Base-by-base conservation (phyloP, 1,139 yeast genomes). In the Yamadazyma atlantica region DNA sequence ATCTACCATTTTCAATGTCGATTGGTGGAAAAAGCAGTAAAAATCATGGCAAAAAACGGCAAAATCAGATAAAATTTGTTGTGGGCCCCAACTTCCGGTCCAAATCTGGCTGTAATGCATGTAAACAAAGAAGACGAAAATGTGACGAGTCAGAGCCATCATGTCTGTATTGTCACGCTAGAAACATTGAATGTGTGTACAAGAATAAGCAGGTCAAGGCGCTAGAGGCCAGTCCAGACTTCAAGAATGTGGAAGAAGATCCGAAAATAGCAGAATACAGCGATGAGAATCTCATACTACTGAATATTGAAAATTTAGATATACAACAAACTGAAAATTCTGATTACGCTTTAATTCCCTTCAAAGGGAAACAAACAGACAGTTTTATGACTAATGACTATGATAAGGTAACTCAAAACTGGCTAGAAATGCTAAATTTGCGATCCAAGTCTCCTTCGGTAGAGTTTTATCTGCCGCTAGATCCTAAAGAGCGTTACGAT, bases 81-180 rank as follows among this genome's bases (percentile, higher is more conserved):
- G 36, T 21, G 10, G 42, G 40, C 2, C 30, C 42, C 3, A 39
- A 37, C 12, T 33, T 37, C 16, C 33, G 53, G 24, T 49, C 53
- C 4, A 43, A 45, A 33, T 46, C 39, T 29, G 54, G 54, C 1
- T 50, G 54, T 32, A 10, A 36, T 9, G 43, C 41, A 12, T 50
- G 54, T 34, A 42, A 44, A 19, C 35, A 39, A 18, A 37, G 49
- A 32, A 42, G 46, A 35, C 49, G 55, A 37, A 57, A 57, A 39
- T 58, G 63, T 37, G 62, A 58, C 40, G 62, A 58, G 39, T 39
- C 40, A 3, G 47, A 46, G 30, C 63, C 63, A 2, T 32, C 32
- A 4, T 58, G 63, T 45, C 49, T 50, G 9, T 48, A 45, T 18
- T 58, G 64, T 38, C 38, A 35, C 15, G 32, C 39, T 9, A 41